These are phyloP conservation scores for Picea mariana DNA, from an alignment of 83 land plant genomes.

Conservation along the genomic window DNA sequence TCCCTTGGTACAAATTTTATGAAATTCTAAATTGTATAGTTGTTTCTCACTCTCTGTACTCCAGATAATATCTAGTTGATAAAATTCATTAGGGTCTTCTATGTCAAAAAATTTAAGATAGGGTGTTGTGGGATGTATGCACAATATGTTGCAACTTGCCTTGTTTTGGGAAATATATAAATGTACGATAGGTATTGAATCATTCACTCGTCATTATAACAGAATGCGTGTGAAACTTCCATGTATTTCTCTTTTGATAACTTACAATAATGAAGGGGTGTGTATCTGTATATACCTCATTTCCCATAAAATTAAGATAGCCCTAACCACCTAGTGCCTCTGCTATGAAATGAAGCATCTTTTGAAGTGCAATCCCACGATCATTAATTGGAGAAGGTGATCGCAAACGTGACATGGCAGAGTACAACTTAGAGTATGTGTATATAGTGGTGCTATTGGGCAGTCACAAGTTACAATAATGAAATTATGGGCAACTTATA, in stretches of 20 bases:
- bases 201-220: neutral
- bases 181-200: neutral
- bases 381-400: no score
- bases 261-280: neutral
- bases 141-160: neutral
- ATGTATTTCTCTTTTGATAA: neutral
- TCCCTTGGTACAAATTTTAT: neutral
- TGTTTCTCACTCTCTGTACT: neutral
- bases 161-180: no score
- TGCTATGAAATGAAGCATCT: no score
- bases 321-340: constrained; percentile 91
- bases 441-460: no score
- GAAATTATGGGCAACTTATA: no score
- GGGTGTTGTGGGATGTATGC: neutral
- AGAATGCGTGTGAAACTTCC: neutral
- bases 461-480: no score
- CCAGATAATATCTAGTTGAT: neutral
- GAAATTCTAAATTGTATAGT: neutral
- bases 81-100: neutral
- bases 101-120: neutral
- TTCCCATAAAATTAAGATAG: constrained; percentile 98
- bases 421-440: no score
- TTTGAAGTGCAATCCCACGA: no score
- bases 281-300: constrained; percentile 69
- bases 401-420: no score